Percentiles rank a stretch among this genome's conserved stretches.
These are phyloP conservation scores for Colletotrichum navitas DNA, from an alignment of 2,329 filamentous ascomycete genomes.

Conservation along the genomic window DNA sequence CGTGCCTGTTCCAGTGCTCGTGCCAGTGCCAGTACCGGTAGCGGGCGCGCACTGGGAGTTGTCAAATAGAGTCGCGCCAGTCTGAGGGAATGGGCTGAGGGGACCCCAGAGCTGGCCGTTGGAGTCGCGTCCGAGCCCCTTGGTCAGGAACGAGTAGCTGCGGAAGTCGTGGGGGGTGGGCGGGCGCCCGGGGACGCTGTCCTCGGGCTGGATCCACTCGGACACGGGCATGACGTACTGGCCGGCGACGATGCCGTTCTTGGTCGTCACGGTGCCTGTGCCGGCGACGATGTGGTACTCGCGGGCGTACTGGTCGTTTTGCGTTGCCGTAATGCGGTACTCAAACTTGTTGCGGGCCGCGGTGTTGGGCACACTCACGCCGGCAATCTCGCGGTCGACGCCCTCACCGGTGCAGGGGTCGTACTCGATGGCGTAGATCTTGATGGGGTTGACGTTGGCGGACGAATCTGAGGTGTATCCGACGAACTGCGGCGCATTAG, in stretches of 20 bases:
- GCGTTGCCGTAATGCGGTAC: constrained; percentile 48
- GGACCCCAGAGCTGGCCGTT: constrained; percentile 52
- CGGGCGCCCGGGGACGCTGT: constrained; percentile 52
- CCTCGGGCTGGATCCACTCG: constrained; percentile 59
- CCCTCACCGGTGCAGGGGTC: constrained; percentile 57
- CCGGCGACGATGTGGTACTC: constrained; percentile 55
- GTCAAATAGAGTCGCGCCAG: constrained; percentile 38
- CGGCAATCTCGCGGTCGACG: constrained; percentile 51
- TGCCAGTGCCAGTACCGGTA: neutral
- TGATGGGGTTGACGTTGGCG: constrained; percentile 48
- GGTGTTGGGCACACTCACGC: constrained; percentile 47
- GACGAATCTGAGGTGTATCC: constrained; percentile 53
- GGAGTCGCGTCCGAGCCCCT: constrained; percentile 49
- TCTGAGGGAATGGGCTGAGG: constrained; percentile 51
- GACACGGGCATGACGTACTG: constrained; percentile 56
- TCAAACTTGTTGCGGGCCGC: constrained; percentile 56
- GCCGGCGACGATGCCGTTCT: constrained; percentile 56
- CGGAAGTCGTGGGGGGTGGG: constrained; percentile 52
- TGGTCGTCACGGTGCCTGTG: constrained; percentile 50
- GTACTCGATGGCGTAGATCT: constrained; percentile 55
- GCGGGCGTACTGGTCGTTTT: constrained; percentile 53
- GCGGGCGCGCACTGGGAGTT: constrained; percentile 31
- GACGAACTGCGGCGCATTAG: constrained; percentile 48
- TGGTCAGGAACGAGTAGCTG: constrained; percentile 49
- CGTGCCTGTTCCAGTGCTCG: too few relatives aligned